Evolutionary conservation across 805 yeast species (phyloP), one percentile per base, ranked within the genome.

Genomic region (Clavispora carvajalis): DNA sequence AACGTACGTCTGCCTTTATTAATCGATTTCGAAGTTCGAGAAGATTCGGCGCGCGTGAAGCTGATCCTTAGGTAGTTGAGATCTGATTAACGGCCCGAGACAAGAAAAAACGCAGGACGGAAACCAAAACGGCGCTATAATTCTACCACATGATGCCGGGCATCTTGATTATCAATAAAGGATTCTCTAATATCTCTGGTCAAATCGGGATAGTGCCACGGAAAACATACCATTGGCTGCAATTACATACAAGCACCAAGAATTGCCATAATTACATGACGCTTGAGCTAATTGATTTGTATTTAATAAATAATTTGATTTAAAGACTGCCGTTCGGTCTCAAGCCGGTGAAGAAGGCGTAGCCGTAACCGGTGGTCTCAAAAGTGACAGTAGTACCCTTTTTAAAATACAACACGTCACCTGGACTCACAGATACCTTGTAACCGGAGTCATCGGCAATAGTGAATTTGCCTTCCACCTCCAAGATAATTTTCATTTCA

Each of bases 401-500:
- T 53, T 72, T 76, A 66, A 82, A 77, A 71, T 73, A 79, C 51
- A 82, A 73, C 22, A 79, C 80, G 52, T 81, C 87, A 39, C 88
- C 88, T 38, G 83, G 82, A 33, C 68, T 59, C 40, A 74, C 82
- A 40, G 63, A 65, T 38, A 76, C 79, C 45, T 69, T 67, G 59
- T 69, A 67, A 18, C 88, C 88, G 39, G 79, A 72, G 63, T 79
- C 82, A 53, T 82, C 88, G 44, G 76, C 53, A 52, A 82, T 69
- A 38, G 69, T 65, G 69, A 77, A 80, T 54, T 76, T 79, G 49
- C 86, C 86, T 52, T 75, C 79, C 40, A 78, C 80, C 60, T 82
- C 86, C 47, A 81, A 70, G 58, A 79, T 74, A 51, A 82, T 68
- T 65, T 82, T 82, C 77, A 79, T 75, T 65, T 80, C 88, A 55